phyloP scores from a whole-genome alignment of 108 stramenopile species.

The Mediolabrus comicus region DNA sequence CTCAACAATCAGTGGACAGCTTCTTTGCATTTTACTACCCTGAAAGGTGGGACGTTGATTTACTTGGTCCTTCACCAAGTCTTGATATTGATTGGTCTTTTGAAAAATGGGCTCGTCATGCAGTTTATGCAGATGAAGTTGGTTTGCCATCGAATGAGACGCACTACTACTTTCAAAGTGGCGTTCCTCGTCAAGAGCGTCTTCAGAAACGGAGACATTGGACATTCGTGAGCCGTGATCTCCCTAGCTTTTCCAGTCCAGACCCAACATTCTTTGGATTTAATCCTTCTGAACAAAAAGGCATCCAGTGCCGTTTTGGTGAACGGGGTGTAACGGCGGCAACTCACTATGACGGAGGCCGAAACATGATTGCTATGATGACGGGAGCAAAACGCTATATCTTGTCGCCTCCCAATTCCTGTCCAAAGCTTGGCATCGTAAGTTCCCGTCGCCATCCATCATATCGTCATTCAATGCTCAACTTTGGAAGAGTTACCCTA shows the following conservation, averaged over 20 bases:
- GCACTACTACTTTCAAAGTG: conserved; percentile 84
- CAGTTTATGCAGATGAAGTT: conserved; percentile 74
- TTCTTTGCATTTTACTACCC: conserved; percentile 82
- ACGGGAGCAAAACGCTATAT: conserved; percentile 94
- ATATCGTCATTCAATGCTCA: conserved; percentile 86
- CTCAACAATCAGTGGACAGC: conserved; percentile 74
- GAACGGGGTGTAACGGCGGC: conserved; percentile 92
- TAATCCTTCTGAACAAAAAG: conserved; percentile 69
- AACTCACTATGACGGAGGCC: conserved; percentile 91
- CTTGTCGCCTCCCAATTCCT: conserved; percentile 80
- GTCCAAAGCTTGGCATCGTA: conserved; percentile 81
- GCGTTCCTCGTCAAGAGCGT: conserved; percentile 65
- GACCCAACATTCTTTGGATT: conserved; percentile 69
- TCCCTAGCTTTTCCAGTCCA: conserved; percentile 70
- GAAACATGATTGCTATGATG: conserved; percentile 94
- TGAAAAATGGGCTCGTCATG: conserved; percentile 71
- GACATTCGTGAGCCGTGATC: conserved; percentile 76
- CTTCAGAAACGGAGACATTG: conserved; percentile 33
- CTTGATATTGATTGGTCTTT: conserved; percentile 69
- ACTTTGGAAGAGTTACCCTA: conserved; percentile 71
- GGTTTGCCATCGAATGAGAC: conserved; percentile 50
- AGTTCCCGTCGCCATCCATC: conserved; percentile 51
- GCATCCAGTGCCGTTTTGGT: conserved; percentile 88
- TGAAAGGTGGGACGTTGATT: conserved; percentile 50
- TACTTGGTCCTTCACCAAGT: conserved; percentile 71